Base-by-base conservation (phyloP, 306 rosid genomes). In the Corylus avellana region DNA sequence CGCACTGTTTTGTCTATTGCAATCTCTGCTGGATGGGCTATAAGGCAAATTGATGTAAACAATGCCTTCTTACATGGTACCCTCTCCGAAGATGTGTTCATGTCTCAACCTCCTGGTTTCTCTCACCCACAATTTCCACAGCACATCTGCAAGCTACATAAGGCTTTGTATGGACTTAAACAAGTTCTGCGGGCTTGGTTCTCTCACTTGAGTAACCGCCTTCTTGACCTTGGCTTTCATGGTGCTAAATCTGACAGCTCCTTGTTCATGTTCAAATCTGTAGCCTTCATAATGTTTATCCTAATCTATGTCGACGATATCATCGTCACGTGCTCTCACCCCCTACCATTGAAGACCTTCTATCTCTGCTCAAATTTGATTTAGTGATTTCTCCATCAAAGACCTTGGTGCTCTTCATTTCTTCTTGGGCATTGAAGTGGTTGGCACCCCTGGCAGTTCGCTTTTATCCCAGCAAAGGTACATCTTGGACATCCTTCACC, bases 341-440 rank as follows among this genome's bases (percentile, higher is more conserved):
- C 8, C 0, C 22, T 22, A 3, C 12, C 22, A 57, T n/a, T 20
- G 0, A 0, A 6, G 1, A 0, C 3, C 4, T 57, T 1, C 8
- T 57, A 2, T 18, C 12, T 3, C 0, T 3, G 18, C 25, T 57
- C 3, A 1, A 0, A 8, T 9, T 35, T 22, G 25, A 22, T 22
- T 22, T 22, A 22, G 1, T 57, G 63, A 57, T 5, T 57, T 57
- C 2, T 4, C 13, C 2, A 3, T 57, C 5, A 57, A 0, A 4
- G 13, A 8, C 17, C 29, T 57, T 3, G 1, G 4, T 2, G 3
- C 39, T 35, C 39, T 35, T 35, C 39, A 35, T 4, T 1, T 35
- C 4, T 35, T 35, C 4, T 35, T 35, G 39, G 39, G 39, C 39
- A 35, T 35, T 4, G 39, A 35, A 35, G 32, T 1, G 18, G 8